Conservation (phyloP, 257 asterid genomes). For the Scutellaria minor region DNA sequence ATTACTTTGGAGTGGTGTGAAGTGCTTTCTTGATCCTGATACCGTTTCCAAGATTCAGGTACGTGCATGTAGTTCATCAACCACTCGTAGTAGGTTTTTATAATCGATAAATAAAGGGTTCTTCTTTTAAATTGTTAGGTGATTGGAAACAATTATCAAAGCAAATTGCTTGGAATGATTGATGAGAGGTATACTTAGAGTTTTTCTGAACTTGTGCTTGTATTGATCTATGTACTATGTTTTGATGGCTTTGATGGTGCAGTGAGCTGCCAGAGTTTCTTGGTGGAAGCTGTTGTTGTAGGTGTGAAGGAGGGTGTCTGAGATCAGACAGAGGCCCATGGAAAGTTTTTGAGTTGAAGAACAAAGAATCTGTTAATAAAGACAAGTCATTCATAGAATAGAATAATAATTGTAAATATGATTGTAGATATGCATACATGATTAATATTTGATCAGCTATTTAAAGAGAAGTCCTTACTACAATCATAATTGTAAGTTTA, state of each 20-base stretch:
- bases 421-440: too few relatives aligned
- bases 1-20: conserved; percentile 61
- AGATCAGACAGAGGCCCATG: conserved; percentile 70
- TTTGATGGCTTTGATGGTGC: background rate
- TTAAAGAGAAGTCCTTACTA: too few relatives aligned
- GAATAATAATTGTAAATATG: too few relatives aligned
- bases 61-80: too few relatives aligned
- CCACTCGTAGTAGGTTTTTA: too few relatives aligned
- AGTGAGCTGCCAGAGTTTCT: conserved; percentile 69
- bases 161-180: conserved; percentile 59
- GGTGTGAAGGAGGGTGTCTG: conserved; percentile 59
- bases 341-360: conserved; percentile 34
- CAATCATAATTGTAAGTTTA: too few relatives aligned
- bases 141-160: conserved; percentile 52
- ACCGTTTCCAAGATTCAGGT: conserved; percentile 61
- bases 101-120: background rate
- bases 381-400: too few relatives aligned
- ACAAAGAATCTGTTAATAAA: too few relatives aligned
- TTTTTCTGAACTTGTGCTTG: background rate
- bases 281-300: conserved; percentile 65
- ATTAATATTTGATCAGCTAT: too few relatives aligned
- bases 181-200: conserved; percentile 45
- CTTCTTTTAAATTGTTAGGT: conserved; percentile 43
- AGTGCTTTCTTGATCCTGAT: conserved; percentile 60
- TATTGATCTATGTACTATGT: background rate